A percentile compares a stretch with the other conserved stretches of the same genome.
Conservation (phyloP, 306 rosid species). For the Pyrus betulifolia region DNA sequence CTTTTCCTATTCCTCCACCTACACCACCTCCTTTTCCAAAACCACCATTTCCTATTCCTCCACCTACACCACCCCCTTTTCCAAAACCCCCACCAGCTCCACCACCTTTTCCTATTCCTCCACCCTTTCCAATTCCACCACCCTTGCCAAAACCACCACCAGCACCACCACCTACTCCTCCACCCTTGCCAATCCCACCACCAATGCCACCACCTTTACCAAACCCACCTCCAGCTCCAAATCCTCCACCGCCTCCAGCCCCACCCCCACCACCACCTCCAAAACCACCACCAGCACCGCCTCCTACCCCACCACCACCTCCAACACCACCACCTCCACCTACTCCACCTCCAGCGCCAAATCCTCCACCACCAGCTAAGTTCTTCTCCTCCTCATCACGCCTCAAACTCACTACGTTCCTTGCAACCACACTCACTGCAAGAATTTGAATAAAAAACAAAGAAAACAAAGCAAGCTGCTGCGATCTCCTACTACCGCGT, state of each 20-base stretch:
- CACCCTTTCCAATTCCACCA: conserved; percentile 17
- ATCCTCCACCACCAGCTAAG: conserved; percentile 17
- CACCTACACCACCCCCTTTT: not conserved
- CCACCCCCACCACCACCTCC: conserved; percentile 12
- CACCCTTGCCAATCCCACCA: conserved; percentile 12
- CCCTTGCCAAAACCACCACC: not conserved
- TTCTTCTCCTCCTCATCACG: conserved; percentile 34
- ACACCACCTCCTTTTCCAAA: conserved; percentile 3
- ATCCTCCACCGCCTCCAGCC: conserved; percentile 28
- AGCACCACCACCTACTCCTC: conserved; percentile 1
- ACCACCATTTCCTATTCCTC: not conserved
- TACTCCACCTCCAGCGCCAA: conserved; percentile 6
- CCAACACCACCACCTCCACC: conserved; percentile 16
- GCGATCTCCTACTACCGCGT: not conserved
- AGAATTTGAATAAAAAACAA: conserved; percentile 43
- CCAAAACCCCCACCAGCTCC: conserved; percentile 3
- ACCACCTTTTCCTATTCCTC: conserved; percentile 5
- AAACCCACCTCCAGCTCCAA: conserved; percentile 7
- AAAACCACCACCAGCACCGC: conserved; percentile 16
- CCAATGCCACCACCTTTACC: conserved; percentile 5
- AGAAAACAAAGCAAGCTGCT: conserved; percentile 22
- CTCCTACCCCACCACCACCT: conserved; percentile 13
- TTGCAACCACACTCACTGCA: conserved; percentile 52
- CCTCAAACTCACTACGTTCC: conserved; percentile 34
- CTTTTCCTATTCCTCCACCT: not conserved